Conservation (phyloP, 345 rosid species). For the Mercurialis annua region DNA sequence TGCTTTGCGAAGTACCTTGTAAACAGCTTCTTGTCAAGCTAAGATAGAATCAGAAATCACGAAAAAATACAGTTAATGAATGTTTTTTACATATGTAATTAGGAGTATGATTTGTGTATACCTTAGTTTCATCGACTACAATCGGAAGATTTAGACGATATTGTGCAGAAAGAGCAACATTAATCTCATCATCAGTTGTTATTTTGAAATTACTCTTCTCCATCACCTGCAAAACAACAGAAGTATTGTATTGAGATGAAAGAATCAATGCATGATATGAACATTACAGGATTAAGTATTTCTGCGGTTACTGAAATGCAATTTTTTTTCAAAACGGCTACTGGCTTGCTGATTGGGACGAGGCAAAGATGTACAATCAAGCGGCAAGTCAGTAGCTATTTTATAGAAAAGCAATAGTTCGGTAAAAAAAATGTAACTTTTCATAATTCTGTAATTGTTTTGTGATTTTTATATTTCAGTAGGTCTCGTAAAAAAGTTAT, state of each 20-base stretch:
- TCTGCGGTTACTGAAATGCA: no score
- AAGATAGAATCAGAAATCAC: neutral
- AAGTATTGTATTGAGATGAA: neutral
- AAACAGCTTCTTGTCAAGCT: constrained; percentile 66
- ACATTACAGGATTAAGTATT: no score
- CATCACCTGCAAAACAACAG: constrained; percentile 48
- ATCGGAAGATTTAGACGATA: constrained; percentile 80
- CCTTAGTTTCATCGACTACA: constrained; percentile 64
- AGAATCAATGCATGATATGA: no score
- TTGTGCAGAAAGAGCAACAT: constrained; percentile 62
- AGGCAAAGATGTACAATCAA: no score
- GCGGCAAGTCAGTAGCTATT: no score
- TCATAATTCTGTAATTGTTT: no score
- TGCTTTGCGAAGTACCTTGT: constrained; percentile 48
- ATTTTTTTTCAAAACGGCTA: no score
- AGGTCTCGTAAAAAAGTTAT: no score
- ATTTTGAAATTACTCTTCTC: constrained; percentile 75
- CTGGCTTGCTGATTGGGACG: no score
- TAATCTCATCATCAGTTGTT: constrained; percentile 53
- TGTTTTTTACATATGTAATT: neutral
- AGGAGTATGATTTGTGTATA: constrained; percentile 8
- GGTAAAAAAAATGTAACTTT: no score
- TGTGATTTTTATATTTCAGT: no score
- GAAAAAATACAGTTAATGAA: neutral
- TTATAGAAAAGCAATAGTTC: no score